Conservation (phyloP, 1,139 yeast genomes). For the Suhomyces maxii region DNA sequence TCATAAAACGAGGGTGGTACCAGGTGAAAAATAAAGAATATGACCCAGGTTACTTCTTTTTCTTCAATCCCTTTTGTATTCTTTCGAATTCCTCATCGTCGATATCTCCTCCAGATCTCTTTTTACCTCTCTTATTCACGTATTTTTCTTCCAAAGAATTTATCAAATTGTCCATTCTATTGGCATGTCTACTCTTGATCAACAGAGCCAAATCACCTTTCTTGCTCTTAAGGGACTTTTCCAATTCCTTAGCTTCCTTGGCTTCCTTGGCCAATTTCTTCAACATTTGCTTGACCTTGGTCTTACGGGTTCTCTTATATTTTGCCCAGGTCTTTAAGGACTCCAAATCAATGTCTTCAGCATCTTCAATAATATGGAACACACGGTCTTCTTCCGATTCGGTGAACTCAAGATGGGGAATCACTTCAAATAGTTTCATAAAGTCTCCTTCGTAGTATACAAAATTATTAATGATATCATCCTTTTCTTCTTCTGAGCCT, state of each 20-base stretch:
- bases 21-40: too few relatives aligned
- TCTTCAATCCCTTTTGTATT: slow-evolving; percentile 28
- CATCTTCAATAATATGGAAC: slow-evolving; percentile 47
- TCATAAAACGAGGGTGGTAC: too few relatives aligned
- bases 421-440: slow-evolving; percentile 64
- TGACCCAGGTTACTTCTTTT: slow-evolving; percentile 4
- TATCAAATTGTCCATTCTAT: slow-evolving; percentile 50
- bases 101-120: slow-evolving; percentile 29
- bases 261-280: slow-evolving; percentile 60
- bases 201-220: slow-evolving; percentile 48
- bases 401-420: slow-evolving; percentile 74
- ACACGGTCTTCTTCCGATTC: slow-evolving; percentile 62
- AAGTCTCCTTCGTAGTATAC: slow-evolving; percentile 68
- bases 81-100: slow-evolving; percentile 45
- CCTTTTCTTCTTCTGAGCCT: slow-evolving; percentile 62
- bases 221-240: slow-evolving; percentile 48
- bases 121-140: slow-evolving; percentile 37
- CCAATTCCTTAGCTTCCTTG: slow-evolving; percentile 64
- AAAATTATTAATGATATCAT: slow-evolving; percentile 64
- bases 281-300: slow-evolving; percentile 46
- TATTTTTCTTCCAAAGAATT: slow-evolving; percentile 58
- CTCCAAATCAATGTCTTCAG: slow-evolving; percentile 26
- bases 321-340: slow-evolving; percentile 49
- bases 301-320: slow-evolving; percentile 49
- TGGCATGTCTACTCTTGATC: slow-evolving; percentile 46